phyloP scores from a whole-genome alignment of 306 rosid genomes.

The Prunus fruticosa region DNA sequence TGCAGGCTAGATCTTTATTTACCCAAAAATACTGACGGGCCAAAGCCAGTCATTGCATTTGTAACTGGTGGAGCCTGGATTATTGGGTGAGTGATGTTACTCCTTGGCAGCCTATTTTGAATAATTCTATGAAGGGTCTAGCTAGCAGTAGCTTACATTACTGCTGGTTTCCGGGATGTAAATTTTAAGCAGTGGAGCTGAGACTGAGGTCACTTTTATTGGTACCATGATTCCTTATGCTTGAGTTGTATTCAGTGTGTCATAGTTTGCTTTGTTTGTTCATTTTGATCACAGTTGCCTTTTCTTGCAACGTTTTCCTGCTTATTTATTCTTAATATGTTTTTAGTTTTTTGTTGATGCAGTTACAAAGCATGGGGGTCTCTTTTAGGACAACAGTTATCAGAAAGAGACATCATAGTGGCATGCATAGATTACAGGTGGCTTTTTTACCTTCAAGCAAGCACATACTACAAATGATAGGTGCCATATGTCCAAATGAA shows the following conservation, averaged over 20 bases:
- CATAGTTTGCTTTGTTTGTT: constrained; percentile 2
- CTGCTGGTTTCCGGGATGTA: neutral
- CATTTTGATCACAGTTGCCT: neutral
- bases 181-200: neutral
- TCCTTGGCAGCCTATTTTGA: constrained; percentile 10
- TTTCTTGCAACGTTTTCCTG: neutral
- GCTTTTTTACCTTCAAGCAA: neutral
- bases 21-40: constrained; percentile 55
- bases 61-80: constrained; percentile 98
- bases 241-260: neutral
- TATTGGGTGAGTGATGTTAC: constrained; percentile 67
- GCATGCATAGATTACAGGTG: constrained; percentile 98
- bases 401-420: constrained; percentile 89
- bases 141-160: neutral
- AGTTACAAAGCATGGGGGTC: constrained; percentile 97
- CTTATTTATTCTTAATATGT: neutral
- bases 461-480: neutral
- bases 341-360: constrained; percentile 25
- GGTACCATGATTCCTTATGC: neutral
- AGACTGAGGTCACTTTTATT: constrained; percentile 1
- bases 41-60: constrained; percentile 88
- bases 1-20: constrained; percentile 84
- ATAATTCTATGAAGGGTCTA: neutral
- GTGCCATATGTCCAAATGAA: neutral
- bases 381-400: constrained; percentile 83